Evolutionary conservation across 345 rosid species (phyloP).

Genomic region (Pistacia vera): DNA sequence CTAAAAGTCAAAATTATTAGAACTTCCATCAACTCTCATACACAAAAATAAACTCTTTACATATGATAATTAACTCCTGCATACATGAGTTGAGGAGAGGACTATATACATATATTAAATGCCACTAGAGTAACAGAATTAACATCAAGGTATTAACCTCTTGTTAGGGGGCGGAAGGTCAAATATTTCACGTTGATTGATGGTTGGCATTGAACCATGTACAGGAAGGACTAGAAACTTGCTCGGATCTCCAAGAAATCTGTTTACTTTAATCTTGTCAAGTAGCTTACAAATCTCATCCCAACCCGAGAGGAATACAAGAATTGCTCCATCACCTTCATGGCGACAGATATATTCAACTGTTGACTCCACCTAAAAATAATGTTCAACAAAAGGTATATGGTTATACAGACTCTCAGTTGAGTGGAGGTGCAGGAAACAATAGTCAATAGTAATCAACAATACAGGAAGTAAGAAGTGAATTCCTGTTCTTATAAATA

Average conservation of each 20-base stretch:
- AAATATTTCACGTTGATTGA: conserved; percentile 89
- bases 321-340: conserved; percentile 92
- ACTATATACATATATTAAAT: neutral
- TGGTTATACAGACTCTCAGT: neutral
- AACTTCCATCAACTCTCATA: too few species aligned
- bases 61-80: too few species aligned
- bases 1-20: too few species aligned
- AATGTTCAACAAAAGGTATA: conserved; percentile 13
- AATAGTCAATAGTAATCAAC: too few species aligned
- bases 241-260: conserved; percentile 72
- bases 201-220: conserved; percentile 95
- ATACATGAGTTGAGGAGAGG: too few species aligned
- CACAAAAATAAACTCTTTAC: too few species aligned
- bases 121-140: neutral
- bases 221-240: conserved; percentile 83
- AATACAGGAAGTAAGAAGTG: too few species aligned
- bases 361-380: conserved; percentile 73
- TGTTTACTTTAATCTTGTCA: conserved; percentile 73
- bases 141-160: conserved; percentile 43
- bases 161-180: conserved; percentile 75
- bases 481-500: neutral
- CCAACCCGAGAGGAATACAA: conserved; percentile 97
- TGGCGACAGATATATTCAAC: conserved; percentile 71
- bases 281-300: conserved; percentile 91
- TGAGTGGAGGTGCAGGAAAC: neutral